phyloP scores from a whole-genome alignment of 805 yeast species.

The Starmerella davenportii region DNA sequence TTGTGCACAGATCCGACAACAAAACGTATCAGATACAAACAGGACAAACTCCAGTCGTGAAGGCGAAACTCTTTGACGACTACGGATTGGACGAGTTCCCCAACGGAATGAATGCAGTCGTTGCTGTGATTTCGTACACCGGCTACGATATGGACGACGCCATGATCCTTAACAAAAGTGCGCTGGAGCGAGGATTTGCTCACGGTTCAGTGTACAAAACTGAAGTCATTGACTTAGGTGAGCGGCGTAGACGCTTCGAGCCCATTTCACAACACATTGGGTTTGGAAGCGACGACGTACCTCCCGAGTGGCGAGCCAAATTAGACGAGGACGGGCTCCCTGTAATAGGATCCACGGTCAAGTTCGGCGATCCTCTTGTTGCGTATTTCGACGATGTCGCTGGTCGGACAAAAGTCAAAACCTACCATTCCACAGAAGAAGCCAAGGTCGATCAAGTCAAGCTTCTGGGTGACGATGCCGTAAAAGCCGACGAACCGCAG shows the following conservation, averaged over 20 bases:
- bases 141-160: constrained; percentile 99
- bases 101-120: constrained; percentile 95
- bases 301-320: constrained; percentile 72
- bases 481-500: constrained; percentile 58
- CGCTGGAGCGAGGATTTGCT: constrained; percentile 95
- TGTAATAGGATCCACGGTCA: constrained; percentile 64
- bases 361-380: constrained; percentile 90
- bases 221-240: constrained; percentile 70
- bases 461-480: constrained; percentile 64
- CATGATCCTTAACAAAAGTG: constrained; percentile 92
- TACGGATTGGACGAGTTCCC: constrained; percentile 98
- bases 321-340: constrained; percentile 90
- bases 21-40: constrained; percentile 80
- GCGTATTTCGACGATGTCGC: constrained; percentile 81
- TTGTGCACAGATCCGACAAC: constrained; percentile 82
- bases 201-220: constrained; percentile 93
- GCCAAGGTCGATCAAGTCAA: constrained; percentile 93
- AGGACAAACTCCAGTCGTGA: constrained; percentile 94
- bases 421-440: constrained; percentile 86
- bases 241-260: constrained; percentile 72
- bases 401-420: constrained; percentile 80
- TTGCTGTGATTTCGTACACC: constrained; percentile 94
- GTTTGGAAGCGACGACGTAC: constrained; percentile 85
- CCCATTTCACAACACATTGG: constrained; percentile 91
- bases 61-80: constrained; percentile 81